phyloP scores from a whole-genome alignment of 2,329 filamentous ascomycete species.

The Claviceps paspali region DNA sequence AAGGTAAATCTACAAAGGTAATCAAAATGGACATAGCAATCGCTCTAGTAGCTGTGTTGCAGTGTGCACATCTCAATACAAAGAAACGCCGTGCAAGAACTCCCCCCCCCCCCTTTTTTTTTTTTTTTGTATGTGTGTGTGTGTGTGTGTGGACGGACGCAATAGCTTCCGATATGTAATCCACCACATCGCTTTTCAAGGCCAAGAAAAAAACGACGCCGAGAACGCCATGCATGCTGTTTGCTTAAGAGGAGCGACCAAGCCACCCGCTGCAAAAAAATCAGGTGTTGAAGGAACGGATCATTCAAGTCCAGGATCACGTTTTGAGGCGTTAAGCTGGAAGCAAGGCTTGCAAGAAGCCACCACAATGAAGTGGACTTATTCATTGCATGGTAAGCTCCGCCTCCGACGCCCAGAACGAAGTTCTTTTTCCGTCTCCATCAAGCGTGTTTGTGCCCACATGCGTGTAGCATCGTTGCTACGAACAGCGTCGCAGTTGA shows the following conservation, averaged over 20 bases:
- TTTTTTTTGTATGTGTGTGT: background rate
- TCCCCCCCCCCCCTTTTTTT: background rate
- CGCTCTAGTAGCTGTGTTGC: background rate
- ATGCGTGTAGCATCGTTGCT: constrained; percentile 35
- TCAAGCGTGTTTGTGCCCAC: constrained; percentile 42
- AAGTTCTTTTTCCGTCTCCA: constrained; percentile 46
- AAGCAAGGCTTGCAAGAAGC: background rate
- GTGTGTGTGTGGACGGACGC: too few relatives aligned
- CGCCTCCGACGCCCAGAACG: constrained; percentile 35
- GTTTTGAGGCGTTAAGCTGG: background rate
- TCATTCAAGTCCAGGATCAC: too few relatives aligned
- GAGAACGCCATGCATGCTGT: constrained; percentile 1
- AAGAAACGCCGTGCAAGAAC: background rate
- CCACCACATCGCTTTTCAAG: background rate
- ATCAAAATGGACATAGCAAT: background rate
- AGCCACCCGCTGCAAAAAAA: background rate
- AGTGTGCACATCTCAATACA: background rate
- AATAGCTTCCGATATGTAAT: background rate
- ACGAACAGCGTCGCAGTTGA: constrained; percentile 43
- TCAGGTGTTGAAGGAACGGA: background rate
- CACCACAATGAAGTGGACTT: background rate
- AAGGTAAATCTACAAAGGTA: background rate
- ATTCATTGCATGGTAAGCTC: constrained; percentile 20
- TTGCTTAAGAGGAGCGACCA: background rate
- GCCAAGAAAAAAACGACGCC: background rate